Base-by-base conservation (phyloP, 2,329 filamentous ascomycete species). In the Tetracladium maxilliforme region DNA sequence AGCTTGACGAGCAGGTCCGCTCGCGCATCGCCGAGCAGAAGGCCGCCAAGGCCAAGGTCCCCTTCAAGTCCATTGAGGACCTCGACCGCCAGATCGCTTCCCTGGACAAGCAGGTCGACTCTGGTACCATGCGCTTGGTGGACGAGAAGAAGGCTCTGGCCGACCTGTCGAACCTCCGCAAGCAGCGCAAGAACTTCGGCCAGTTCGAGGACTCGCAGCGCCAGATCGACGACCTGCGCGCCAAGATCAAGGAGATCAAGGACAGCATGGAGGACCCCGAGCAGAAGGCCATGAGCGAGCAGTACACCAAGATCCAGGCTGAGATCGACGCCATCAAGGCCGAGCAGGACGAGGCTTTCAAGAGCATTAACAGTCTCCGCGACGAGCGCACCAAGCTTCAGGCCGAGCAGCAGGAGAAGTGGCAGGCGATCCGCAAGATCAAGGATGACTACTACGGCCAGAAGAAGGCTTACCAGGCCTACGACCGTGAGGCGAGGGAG, bases 61-160 rank as follows among this genome's bases (percentile, higher is more conserved):
- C 71, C 26, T 95, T 77, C 70, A 93, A 90, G 69, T 83, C 63
- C 40, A 69, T 71, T 27, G 86, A 93, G 30, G 90, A 95, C 34
- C 60, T 98, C 36, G 83, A 95, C 50, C 64, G 65, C 34, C 72
- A 90, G 53, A 90, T 95, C 41, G 66, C 70, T 31, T 63, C 64
- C 26, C 71, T 94, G 27, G 81, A 93, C 38, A 76, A 76, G 53
- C 70, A 87, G 49, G 84, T 95, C 40, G 81, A 92, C 50, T 69
- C 73, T 18, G 87, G 87, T 36, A 78, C 69, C 49, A 86, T 98
- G 78, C 92, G 86, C 58, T 62, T 98, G 25, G 90, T 95, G 8
- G 90, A 98, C 42, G 90, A 95, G 70, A 92, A 83, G 65, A 95
- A 94, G 68, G 75, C 82, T 7, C 64, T 95, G 12, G 58, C 68